phyloP scores from a whole-genome alignment of 2,329 filamentous ascomycete genomes.

The Nigrospora sphaerica region DNA sequence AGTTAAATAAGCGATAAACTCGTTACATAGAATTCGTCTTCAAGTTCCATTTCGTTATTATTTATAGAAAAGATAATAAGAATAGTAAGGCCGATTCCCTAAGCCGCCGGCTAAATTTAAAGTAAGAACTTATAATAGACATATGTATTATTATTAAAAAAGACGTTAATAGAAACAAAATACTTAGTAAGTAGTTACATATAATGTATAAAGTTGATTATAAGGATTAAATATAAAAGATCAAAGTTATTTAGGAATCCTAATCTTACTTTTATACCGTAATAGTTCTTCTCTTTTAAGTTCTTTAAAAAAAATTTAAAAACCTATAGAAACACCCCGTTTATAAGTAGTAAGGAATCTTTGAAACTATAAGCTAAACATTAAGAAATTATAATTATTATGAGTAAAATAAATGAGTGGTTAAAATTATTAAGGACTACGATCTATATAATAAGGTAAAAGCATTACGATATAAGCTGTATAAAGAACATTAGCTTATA shows the following conservation, averaged over 20 bases:
- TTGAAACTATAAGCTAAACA: neutral
- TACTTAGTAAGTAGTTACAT: neutral
- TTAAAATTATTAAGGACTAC: neutral
- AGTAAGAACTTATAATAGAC: neutral
- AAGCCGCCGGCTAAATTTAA: neutral
- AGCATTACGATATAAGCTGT: neutral
- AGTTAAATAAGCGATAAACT: slow-evolving; percentile 12
- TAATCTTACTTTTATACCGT: too few species aligned
- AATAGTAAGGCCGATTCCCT: neutral
- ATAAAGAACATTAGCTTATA: neutral
- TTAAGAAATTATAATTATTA: neutral
- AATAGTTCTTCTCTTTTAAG: too few species aligned
- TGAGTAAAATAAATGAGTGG: neutral
- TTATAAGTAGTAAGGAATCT: neutral
- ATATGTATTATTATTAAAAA: neutral
- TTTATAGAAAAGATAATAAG: neutral
- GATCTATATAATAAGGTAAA: neutral
- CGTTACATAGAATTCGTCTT: neutral
- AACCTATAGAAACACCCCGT: neutral
- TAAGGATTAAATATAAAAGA: neutral
- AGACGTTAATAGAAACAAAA: neutral
- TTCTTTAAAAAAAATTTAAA: neutral
- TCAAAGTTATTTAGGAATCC: too few species aligned
- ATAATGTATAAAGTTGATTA: neutral
- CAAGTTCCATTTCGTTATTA: slow-evolving; percentile 1